Percentiles rank a stretch among this genome's conserved stretches.
Conservation (phyloP, 2,329 filamentous ascomycete species). For the Hypoxylon sp. region DNA sequence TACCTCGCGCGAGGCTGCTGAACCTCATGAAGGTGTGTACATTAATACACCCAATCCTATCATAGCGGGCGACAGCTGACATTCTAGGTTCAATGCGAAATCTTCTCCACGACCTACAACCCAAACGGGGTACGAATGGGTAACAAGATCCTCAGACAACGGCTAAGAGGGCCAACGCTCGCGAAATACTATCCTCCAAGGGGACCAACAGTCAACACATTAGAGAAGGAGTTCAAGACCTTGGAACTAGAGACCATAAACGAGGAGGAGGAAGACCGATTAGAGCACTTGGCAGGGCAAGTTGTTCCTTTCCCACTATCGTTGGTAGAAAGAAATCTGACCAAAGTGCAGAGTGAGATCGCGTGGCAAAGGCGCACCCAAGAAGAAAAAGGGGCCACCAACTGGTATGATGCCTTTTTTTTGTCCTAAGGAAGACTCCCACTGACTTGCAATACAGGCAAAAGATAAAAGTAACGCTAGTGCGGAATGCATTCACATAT, state of each 20-base stretch:
- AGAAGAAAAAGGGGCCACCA: constrained; percentile 77
- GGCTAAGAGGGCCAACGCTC: constrained; percentile 82
- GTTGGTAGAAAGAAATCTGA: constrained; percentile 44
- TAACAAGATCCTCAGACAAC: constrained; percentile 90
- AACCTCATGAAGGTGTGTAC: constrained; percentile 79
- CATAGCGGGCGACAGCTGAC: constrained; percentile 24
- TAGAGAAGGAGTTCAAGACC: constrained; percentile 76
- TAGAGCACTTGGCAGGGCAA: constrained; percentile 76
- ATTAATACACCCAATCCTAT: not conserved
- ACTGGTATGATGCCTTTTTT: constrained; percentile 30
- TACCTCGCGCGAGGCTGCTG: constrained; percentile 67
- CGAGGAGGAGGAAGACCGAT: constrained; percentile 79
- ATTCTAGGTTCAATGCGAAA: constrained; percentile 81
- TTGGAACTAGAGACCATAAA: constrained; percentile 77
- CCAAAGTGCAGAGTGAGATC: constrained; percentile 67
- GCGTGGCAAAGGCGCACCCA: constrained; percentile 85
- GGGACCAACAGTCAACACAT: constrained; percentile 65
- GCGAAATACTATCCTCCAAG: constrained; percentile 89
- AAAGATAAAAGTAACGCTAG: constrained; percentile 13
- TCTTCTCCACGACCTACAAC: constrained; percentile 93
- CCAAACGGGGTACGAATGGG: constrained; percentile 82
- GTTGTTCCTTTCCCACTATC: constrained; percentile 39
- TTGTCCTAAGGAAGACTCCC: constrained; percentile 1
- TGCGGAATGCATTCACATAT: constrained; percentile 16
- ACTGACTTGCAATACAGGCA: constrained; percentile 26